Evolutionary conservation across 352 stramenopile genomes (phyloP).

Genomic region (Globisporangium acanthophoron): DNA sequence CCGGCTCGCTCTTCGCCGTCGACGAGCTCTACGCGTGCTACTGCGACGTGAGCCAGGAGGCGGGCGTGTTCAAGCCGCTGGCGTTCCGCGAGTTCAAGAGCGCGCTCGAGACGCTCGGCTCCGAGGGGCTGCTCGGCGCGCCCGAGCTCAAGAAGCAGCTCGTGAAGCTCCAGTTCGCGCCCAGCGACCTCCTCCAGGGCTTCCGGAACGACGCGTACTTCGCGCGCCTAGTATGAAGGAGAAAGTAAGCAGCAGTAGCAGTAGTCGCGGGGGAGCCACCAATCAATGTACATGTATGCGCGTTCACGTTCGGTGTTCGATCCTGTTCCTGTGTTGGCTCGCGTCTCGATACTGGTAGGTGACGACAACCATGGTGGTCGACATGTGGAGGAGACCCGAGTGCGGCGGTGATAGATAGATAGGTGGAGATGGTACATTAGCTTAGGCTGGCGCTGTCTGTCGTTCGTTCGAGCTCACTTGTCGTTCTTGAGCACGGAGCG

Average conservation of each 20-base stretch:
- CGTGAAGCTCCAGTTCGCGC: conserved; percentile 65
- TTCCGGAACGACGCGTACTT: conserved; percentile 78
- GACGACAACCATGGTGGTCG: too few relatives aligned
- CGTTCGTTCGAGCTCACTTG: conserved; percentile 1
- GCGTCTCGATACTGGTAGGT: too few relatives aligned
- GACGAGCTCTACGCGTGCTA: conserved; percentile 68
- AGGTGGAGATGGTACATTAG: neutral
- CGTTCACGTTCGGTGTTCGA: too few relatives aligned
- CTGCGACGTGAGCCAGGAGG: conserved; percentile 58
- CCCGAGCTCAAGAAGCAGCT: conserved; percentile 65
- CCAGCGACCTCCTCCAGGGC: conserved; percentile 60
- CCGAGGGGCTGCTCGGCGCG: conserved; percentile 56
- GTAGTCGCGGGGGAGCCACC: too few relatives aligned
- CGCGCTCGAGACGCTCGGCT: conserved; percentile 59
- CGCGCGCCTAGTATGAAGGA: conserved; percentile 48
- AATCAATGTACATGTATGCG: neutral
- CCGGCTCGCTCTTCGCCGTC: conserved; percentile 36
- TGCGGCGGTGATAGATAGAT: neutral
- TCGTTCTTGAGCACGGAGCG: conserved; percentile 54
- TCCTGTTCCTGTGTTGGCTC: too few relatives aligned
- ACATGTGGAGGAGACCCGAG: too few relatives aligned
- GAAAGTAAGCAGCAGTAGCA: neutral
- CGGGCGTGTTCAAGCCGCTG: conserved; percentile 61
- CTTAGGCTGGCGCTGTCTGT: neutral
- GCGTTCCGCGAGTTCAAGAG: conserved; percentile 56